phyloP scores from a whole-genome alignment of 768 basidiomycete species.

The Suillus luteus region DNA sequence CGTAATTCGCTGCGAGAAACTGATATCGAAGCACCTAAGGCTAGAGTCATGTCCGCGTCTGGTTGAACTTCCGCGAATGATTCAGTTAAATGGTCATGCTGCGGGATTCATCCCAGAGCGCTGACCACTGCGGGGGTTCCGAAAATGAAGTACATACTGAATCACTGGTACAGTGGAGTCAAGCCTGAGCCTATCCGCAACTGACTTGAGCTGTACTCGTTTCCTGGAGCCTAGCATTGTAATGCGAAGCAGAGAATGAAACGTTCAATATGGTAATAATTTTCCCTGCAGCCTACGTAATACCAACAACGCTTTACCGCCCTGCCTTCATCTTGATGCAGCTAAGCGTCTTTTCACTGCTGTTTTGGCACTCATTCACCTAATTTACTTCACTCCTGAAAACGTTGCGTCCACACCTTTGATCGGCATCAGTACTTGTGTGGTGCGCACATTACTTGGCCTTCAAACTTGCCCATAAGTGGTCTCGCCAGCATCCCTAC shows the following conservation, averaged over 20 bases:
- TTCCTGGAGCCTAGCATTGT: background rate
- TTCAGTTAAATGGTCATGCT: background rate
- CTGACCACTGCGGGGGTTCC: background rate
- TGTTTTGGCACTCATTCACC: background rate
- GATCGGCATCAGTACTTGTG: slow-evolving; percentile 25
- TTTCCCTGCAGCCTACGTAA: background rate
- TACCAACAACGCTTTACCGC: background rate
- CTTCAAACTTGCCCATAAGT: slow-evolving; percentile 24
- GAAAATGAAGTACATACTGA: background rate
- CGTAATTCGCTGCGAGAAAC: background rate
- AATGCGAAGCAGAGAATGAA: background rate
- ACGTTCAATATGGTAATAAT: background rate
- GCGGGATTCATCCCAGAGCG: background rate
- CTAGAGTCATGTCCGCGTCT: background rate
- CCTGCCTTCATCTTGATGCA: background rate
- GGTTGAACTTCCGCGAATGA: slow-evolving; percentile 1
- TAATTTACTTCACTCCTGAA: slow-evolving; percentile 35
- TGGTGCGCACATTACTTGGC: slow-evolving; percentile 13
- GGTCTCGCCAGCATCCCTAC: slow-evolving; percentile 24
- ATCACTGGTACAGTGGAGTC: background rate
- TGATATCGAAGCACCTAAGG: background rate
- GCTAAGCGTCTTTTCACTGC: slow-evolving; percentile 3
- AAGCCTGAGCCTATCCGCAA: background rate
- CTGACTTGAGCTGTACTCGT: background rate
- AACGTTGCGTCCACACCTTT: slow-evolving; percentile 39